Percentiles rank a stretch among this genome's conserved stretches.
phyloP scores from a whole-genome alignment of 1,284 basidiomycete genomes.

The Apiotrichum mycotoxinovorans region DNA sequence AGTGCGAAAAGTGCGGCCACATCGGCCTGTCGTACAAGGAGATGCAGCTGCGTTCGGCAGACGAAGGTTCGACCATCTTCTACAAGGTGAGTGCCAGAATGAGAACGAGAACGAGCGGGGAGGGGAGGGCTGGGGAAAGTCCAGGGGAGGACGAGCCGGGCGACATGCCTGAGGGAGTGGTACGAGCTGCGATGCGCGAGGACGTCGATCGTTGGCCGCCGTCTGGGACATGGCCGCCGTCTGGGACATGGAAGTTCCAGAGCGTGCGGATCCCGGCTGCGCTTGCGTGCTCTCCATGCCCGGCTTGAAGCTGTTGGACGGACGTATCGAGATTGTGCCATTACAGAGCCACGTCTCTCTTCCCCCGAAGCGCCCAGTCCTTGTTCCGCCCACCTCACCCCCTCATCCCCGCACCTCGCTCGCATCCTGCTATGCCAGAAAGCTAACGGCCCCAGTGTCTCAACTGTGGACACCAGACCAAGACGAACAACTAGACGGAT shows the following conservation, averaged over 20 bases:
- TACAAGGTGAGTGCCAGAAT: conserved; percentile 43
- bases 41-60: conserved; percentile 73
- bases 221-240: no score
- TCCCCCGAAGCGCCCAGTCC: no score
- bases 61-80: conserved; percentile 80
- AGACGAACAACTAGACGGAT: conserved; percentile 48
- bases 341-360: no score
- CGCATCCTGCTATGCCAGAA: not conserved
- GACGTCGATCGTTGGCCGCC: no score
- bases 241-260: no score
- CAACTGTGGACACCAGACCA: conserved; percentile 50
- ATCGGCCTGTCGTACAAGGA: conserved; percentile 53
- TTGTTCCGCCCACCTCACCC: no score
- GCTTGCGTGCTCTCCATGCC: no score
- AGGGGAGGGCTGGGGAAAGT: not conserved
- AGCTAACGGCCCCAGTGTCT: conserved; percentile 37
- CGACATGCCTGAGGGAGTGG: not conserved
- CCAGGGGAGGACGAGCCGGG: not conserved
- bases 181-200: no score
- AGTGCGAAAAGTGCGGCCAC: conserved; percentile 86
- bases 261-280: no score
- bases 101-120: not conserved
- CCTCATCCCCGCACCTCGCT: not conserved
- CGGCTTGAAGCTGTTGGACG: no score
- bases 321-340: no score